Evolutionary conservation across 768 basidiomycete genomes (phyloP), one percentile per base, ranked within the genome.

Genomic region (Cyclocybe aegerita): DNA sequence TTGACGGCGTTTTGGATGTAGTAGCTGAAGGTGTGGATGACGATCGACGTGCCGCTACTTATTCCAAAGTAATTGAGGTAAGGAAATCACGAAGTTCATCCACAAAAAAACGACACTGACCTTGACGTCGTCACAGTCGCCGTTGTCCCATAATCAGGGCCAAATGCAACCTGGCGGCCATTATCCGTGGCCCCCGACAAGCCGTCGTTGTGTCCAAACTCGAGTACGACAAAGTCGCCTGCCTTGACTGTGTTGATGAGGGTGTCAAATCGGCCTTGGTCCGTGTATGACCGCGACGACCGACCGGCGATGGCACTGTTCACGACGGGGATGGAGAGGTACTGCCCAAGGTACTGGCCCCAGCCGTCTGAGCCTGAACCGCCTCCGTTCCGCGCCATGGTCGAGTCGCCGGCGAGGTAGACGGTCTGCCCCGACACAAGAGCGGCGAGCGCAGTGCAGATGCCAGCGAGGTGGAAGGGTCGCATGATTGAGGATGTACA

Each of bases 141-240:
- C 4, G 71, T 74, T 1, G 66, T 68, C 37, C 68, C 59, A 39
- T 68, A 70, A 12, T 63, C 68, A 46, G 72, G 72, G 34, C 75
- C 75, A 16, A 70, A 65, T 4, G 74, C 74, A 58, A 66, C 68
- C 51, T 76, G 63, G 41, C 71, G 62, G 3, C 75, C 75, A 54
- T 76, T 75, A 52, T 77, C 75, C 9, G 66, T 63, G 9, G 66
- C 55, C 5, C 65, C 64, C 14, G 70, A 61, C n/a, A 60, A 54
- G 1, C 71, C 72, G 52, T 78, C 77, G 53, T 79, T 80, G 55
- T 79, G 78, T 2, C 77, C 78, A 43, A 80, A 77, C 50, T 73
- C 70, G 45, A 77, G 73, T 48, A 78, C 58, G 14, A 74, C 75
- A 59, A 69, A 74, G 50, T 75, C 74, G 9, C 72, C 72, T 31